phyloP scores from a whole-genome alignment of 2,329 filamentous ascomycete genomes.

The Ophiostoma sp. region DNA sequence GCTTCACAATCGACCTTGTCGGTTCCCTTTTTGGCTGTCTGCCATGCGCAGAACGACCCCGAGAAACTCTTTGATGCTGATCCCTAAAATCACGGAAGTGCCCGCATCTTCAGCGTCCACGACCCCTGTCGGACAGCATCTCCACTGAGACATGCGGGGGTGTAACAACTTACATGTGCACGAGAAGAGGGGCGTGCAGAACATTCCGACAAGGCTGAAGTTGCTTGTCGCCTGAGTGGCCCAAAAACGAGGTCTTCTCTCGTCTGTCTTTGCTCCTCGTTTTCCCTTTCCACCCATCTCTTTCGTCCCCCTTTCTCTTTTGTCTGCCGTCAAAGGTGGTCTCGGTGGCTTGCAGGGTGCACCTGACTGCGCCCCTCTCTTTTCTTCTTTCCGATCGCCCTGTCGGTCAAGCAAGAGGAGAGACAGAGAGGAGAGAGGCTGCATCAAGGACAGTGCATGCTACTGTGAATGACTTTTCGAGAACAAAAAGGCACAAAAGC shows the following conservation, averaged over 20 bases:
- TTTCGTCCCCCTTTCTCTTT: not conserved
- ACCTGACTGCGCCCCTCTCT: not conserved
- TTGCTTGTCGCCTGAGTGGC: not conserved
- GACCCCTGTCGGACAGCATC: not conserved
- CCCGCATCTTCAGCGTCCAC: not conserved
- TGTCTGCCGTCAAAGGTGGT: not conserved
- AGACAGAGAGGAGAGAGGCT: not conserved
- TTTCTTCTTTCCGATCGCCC: not conserved
- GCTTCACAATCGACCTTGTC: not conserved
- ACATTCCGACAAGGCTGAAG: not conserved
- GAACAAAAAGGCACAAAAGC: not conserved
- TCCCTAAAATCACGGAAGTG: not conserved
- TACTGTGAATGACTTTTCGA: not conserved
- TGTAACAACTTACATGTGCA: not conserved
- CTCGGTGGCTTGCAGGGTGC: constrained; percentile 5
- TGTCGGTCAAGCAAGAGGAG: not conserved
- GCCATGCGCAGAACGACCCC: not conserved
- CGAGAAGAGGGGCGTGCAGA: not conserved
- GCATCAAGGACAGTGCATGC: not conserved
- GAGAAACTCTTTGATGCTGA: not conserved
- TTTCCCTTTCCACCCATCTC: not conserved
- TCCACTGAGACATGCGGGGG: not conserved
- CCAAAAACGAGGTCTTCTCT: not conserved
- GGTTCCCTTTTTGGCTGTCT: too few species aligned
- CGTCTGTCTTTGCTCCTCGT: not conserved